Conservation (phyloP, 192 early-diverging fungal genomes). For the Entrophospora sp. region DNA sequence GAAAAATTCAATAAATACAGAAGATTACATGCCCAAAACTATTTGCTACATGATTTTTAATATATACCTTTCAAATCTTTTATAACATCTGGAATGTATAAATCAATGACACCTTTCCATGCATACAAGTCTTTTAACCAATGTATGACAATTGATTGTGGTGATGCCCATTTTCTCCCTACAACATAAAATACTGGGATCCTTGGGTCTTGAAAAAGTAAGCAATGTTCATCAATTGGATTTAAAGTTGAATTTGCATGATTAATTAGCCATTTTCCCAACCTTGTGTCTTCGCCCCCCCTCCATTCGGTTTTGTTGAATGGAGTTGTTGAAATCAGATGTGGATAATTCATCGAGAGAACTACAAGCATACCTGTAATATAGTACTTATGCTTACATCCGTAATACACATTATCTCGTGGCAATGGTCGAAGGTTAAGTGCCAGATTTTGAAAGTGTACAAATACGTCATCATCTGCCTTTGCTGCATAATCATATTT, state of each 20-base stretch:
- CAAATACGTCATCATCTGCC: slow-evolving; percentile 29
- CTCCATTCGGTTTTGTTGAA: slow-evolving; percentile 15
- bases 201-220: slow-evolving; percentile 6
- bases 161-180: background rate
- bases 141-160: slow-evolving; percentile 3
- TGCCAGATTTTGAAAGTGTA: slow-evolving; percentile 26
- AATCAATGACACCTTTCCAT: slow-evolving; percentile 10
- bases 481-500: slow-evolving; percentile 27
- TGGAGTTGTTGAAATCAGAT: slow-evolving; percentile 21
- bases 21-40: no score
- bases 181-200: background rate
- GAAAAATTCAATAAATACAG: no score
- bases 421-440: slow-evolving; percentile 19
- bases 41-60: no score
- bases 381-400: slow-evolving; percentile 3
- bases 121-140: background rate
- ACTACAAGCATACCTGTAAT: slow-evolving; percentile 26
- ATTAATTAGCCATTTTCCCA: slow-evolving; percentile 28
- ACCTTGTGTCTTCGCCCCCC: slow-evolving; percentile 28
- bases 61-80: background rate
- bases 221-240: slow-evolving; percentile 1
- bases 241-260: background rate
- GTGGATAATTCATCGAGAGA: slow-evolving; percentile 23
- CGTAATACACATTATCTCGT: slow-evolving; percentile 28
- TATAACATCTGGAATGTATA: background rate